Percentiles rank a stretch among this genome's conserved stretches.
Conservation (phyloP, 108 stramenopile species). For the Mayamaea pseudoterrestris region DNA sequence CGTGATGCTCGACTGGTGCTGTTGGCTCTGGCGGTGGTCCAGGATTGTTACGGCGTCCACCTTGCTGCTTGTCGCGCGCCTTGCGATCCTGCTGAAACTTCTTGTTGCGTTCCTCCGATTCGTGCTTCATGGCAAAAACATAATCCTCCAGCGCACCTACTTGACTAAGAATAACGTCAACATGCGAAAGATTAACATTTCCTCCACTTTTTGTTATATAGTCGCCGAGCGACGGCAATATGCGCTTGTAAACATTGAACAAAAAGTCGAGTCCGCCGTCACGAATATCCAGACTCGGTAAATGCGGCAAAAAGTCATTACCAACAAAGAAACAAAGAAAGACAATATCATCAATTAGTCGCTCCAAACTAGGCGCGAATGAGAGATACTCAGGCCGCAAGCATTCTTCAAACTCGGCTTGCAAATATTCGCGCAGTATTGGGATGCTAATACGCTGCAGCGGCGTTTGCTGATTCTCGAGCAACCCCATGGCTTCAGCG, state of each 20-base stretch:
- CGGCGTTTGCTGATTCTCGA: constrained; percentile 69
- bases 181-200: constrained; percentile 76
- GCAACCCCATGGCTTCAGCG: constrained; percentile 43
- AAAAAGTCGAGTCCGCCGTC: constrained; percentile 88
- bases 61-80: constrained; percentile 22
- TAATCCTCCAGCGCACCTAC: constrained; percentile 95
- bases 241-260: constrained; percentile 80
- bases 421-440: constrained; percentile 91
- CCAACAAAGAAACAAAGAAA: constrained; percentile 98
- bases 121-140: constrained; percentile 86
- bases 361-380: constrained; percentile 66
- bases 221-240: constrained; percentile 84
- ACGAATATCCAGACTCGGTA: constrained; percentile 90
- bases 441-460: constrained; percentile 74
- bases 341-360: constrained; percentile 95
- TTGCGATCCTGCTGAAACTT: constrained; percentile 30
- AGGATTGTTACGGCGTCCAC: constrained; percentile 9
- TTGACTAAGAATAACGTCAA: constrained; percentile 87
- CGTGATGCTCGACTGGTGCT: neutral
- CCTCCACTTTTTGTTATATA: constrained; percentile 95
- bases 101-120: constrained; percentile 67
- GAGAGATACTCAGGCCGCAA: constrained; percentile 33
- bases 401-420: constrained; percentile 66
- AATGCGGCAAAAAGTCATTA: constrained; percentile 86
- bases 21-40: constrained; percentile 7